Evolutionary conservation across 2,329 filamentous ascomycete genomes (phyloP).

Genomic region (Fusarium armeniacum): DNA sequence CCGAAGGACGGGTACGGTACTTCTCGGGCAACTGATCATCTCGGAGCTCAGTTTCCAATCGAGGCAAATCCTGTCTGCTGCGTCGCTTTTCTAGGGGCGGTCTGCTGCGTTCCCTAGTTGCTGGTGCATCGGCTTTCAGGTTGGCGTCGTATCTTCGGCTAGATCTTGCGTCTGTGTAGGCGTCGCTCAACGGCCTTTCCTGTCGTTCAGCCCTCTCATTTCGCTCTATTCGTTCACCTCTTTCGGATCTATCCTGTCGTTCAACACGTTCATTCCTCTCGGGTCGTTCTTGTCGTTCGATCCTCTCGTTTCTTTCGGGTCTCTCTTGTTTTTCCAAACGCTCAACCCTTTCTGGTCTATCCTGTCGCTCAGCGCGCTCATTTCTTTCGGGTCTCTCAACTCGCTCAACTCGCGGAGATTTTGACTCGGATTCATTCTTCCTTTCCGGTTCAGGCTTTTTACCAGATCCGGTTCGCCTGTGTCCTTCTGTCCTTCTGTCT

Average conservation of each 20-base stretch:
- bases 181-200: slow-evolving; percentile 26
- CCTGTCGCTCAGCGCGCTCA: slow-evolving; percentile 2
- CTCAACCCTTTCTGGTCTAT: neutral
- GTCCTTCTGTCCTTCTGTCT: slow-evolving; percentile 16
- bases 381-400: slow-evolving; percentile 5
- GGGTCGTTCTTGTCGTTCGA: slow-evolving; percentile 27
- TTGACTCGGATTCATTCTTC: slow-evolving; percentile 16
- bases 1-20: slow-evolving; percentile 56
- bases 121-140: slow-evolving; percentile 35
- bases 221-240: slow-evolving; percentile 1
- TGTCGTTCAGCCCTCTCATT: slow-evolving; percentile 28
- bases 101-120: slow-evolving; percentile 41
- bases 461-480: slow-evolving; percentile 15
- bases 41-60: slow-evolving; percentile 59
- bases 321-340: slow-evolving; percentile 12
- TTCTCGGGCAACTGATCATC: slow-evolving; percentile 50
- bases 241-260: slow-evolving; percentile 1
- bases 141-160: slow-evolving; percentile 35
- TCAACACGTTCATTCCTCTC: slow-evolving; percentile 1
- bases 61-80: slow-evolving; percentile 60
- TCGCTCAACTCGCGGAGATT: slow-evolving; percentile 30
- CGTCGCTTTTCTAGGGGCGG: slow-evolving; percentile 50
- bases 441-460: slow-evolving; percentile 19
- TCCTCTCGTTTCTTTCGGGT: slow-evolving; percentile 24
- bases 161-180: slow-evolving; percentile 27